These are phyloP conservation scores for Anthracocystis panici-leucophaei DNA, from an alignment of 1,284 basidiomycete species.

Conservation along the genomic window DNA sequence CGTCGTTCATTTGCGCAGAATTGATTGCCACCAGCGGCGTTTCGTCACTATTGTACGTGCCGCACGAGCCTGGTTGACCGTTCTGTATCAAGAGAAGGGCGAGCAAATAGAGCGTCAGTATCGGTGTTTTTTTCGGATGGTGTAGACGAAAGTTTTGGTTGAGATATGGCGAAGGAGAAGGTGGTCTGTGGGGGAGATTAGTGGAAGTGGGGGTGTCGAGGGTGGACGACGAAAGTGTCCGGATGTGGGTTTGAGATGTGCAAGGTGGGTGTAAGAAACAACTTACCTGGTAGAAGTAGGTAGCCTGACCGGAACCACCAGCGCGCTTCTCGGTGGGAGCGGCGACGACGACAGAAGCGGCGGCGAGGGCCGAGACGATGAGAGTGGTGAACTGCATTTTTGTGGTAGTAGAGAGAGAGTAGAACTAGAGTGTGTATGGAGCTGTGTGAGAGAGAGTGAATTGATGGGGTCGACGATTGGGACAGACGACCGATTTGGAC, in stretches of 20 bases:
- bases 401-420: background rate
- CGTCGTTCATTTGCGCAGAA: constrained; percentile 38
- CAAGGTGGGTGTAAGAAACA: too few relatives aligned
- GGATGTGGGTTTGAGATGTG: too few relatives aligned
- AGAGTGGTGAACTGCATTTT: constrained; percentile 56
- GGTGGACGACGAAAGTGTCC: too few relatives aligned
- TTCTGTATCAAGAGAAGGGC: background rate
- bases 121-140: background rate
- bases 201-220: too few relatives aligned
- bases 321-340: constrained; percentile 40
- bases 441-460: background rate
- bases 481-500: background rate
- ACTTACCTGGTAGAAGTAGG: constrained; percentile 54
- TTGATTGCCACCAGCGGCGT: constrained; percentile 42
- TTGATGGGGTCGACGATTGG: constrained; percentile 6
- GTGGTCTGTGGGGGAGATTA: too few relatives aligned
- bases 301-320: constrained; percentile 39
- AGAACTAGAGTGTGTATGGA: background rate
- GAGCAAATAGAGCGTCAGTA: constrained; percentile 4
- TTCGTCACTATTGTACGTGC: constrained; percentile 52
- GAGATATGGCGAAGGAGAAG: too few relatives aligned
- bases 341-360: constrained; percentile 37
- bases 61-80: constrained; percentile 62
- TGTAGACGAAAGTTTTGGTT: too few relatives aligned
- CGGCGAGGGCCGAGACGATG: constrained; percentile 39